Base-by-base conservation (phyloP, 352 stramenopile genomes). In the Globisporangium okanoganense region DNA sequence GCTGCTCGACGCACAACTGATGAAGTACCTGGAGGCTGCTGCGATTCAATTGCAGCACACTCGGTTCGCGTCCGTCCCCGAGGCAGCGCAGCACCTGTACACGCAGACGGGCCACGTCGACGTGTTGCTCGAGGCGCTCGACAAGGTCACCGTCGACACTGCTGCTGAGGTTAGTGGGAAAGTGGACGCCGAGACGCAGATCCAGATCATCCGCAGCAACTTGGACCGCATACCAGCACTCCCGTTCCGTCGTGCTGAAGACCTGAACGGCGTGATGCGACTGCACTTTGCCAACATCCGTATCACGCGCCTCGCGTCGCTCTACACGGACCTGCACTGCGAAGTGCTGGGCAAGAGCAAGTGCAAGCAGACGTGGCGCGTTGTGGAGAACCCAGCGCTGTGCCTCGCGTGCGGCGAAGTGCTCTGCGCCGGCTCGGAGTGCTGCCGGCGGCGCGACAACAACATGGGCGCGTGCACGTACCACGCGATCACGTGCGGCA, bases 381-480 rank as follows among this genome's bases (percentile, higher is more conserved):
- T 80, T 22, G 73, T 90, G 16, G 86, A 95, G 62, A 90, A 90
- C 55, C 84, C 86, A 4, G 83, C 86, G 1, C 85, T 95, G 45
- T 95, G 86, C 35, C 58, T 95, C 0, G 70, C 91, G 31, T 95
- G 86, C 33, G 83, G 82, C 40, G 72, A 87, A 31, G 77, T 92
- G 40, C 64, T 95, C 10, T 95, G 86, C 64, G 86, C 81, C 20
- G 86, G 86, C 8, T 92, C 79, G 1, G 85, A 94, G 70, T 94
- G 85, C 59, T 94, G 85, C 51, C 76, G 83, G 43, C 73, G 82
- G 48, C 71, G 75, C 16, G 82, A 71, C 44, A 76, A 94, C 48
- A 72, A 71, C 29, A 87, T 90, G 70, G 86, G 86, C 0, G 82
- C 82, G 13, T 95, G 86, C 61, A 92, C 83, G 20, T 68, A 78